phyloP scores from a whole-genome alignment of 2,329 filamentous ascomycete genomes.

The Fusarium graminum region DNA sequence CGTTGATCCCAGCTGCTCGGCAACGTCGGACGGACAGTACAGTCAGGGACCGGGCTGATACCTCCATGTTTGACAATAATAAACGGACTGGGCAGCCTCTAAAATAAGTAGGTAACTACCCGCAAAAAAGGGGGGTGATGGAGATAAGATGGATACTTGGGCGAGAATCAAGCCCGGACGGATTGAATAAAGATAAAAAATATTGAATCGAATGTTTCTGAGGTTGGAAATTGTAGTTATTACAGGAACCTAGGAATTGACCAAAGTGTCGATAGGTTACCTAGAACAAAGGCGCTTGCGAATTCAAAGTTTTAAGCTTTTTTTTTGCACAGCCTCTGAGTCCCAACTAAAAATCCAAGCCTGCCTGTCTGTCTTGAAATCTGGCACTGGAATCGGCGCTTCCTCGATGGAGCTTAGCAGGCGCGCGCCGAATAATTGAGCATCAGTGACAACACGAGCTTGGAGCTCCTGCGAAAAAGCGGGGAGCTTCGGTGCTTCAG shows the following conservation, averaged over 20 bases:
- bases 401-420: slow-evolving; percentile 30
- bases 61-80: slow-evolving; percentile 8
- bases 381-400: slow-evolving; percentile 23
- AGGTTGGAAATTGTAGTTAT: neutral
- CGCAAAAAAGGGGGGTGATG: slow-evolving; percentile 1
- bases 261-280: neutral
- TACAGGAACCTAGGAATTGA: neutral
- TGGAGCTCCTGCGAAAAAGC: slow-evolving; percentile 26
- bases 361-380: slow-evolving; percentile 12
- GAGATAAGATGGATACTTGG: neutral
- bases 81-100: neutral
- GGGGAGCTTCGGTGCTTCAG: slow-evolving; percentile 16
- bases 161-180: neutral
- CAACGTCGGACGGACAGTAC: slow-evolving; percentile 28
- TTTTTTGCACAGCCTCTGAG: slow-evolving; percentile 22
- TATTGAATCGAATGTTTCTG: neutral
- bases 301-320: slow-evolving; percentile 39
- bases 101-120: neutral
- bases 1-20: slow-evolving; percentile 20
- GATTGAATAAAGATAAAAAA: too few species aligned
- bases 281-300: slow-evolving; percentile 1
- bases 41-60: slow-evolving; percentile 2
- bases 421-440: slow-evolving; percentile 31
- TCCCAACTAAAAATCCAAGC: slow-evolving; percentile 7
- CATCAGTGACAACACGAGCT: slow-evolving; percentile 36